These are phyloP conservation scores for Curvularia eragrostidis DNA, from an alignment of 2,329 filamentous ascomycete genomes.

Conservation along the genomic window DNA sequence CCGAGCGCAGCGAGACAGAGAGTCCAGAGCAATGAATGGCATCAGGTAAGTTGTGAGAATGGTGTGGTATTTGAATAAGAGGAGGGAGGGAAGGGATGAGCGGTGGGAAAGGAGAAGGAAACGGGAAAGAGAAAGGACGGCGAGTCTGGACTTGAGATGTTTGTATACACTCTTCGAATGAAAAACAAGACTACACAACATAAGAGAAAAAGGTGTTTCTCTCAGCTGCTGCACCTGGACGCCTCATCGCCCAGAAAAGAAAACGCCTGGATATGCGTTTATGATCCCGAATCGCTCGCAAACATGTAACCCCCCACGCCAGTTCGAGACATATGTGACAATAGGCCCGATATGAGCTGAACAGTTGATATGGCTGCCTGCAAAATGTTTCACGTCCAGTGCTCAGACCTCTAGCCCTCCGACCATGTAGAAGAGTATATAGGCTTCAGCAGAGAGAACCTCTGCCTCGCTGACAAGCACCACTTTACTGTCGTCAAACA, in stretches of 20 bases:
- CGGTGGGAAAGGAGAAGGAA: too few species aligned
- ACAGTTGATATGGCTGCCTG: not conserved
- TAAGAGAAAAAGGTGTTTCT: not conserved
- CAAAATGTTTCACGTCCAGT: not conserved
- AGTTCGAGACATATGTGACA: not conserved
- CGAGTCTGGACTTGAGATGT: not conserved
- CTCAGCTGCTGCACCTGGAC: not conserved
- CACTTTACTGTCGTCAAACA: constrained; percentile 94
- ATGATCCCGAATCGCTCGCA: too few species aligned
- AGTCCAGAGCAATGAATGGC: not conserved
- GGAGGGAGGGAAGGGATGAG: not conserved
- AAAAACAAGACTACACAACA: too few species aligned
- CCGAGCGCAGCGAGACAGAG: not conserved
- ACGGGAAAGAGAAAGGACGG: too few species aligned
- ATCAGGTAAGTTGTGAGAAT: not conserved
- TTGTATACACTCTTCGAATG: not conserved
- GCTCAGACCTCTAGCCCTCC: constrained; percentile 40
- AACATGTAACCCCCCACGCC: not conserved
- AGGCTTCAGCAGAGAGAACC: constrained; percentile 84
- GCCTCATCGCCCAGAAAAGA: too few species aligned
- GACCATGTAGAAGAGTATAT: constrained; percentile 80
- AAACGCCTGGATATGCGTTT: not conserved
- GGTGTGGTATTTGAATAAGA: not conserved
- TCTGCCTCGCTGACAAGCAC: constrained; percentile 83
- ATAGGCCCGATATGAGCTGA: not conserved